phyloP scores from a whole-genome alignment of 1,139 yeast species.

The Taphrina deformans region DNA sequence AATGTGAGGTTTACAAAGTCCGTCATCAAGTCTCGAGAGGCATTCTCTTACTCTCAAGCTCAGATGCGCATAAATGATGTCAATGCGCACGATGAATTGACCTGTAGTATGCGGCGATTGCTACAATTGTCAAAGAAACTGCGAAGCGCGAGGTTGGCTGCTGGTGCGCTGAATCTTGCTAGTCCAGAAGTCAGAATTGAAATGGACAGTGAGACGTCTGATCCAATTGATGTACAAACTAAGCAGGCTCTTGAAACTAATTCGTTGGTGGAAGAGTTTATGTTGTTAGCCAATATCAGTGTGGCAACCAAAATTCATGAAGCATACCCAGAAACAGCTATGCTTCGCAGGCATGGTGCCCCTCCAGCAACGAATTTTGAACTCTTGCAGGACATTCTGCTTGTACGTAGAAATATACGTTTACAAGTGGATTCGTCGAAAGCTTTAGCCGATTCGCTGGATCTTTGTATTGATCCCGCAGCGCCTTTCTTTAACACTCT shows the following conservation, averaged over 20 bases:
- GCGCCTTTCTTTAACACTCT: conserved; percentile 93
- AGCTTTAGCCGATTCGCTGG: conserved; percentile 90
- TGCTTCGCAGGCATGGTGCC: conserved; percentile 92
- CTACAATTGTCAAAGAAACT: conserved; percentile 74
- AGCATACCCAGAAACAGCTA: conserved; percentile 95
- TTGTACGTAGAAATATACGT: conserved; percentile 70
- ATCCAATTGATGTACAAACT: conserved; percentile 93
- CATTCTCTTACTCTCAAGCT: conserved; percentile 92
- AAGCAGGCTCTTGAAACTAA: conserved; percentile 86
- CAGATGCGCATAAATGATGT: conserved; percentile 85
- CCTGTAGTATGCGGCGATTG: conserved; percentile 83
- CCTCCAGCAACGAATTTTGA: conserved; percentile 96
- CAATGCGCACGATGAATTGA: conserved; percentile 75
- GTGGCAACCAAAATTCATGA: conserved; percentile 92
- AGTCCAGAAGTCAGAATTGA: conserved; percentile 98
- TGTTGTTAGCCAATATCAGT: conserved; percentile 94
- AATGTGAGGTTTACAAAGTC: conserved; percentile 80
- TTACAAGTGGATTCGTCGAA: conserved; percentile 82
- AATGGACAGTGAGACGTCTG: conserved; percentile 95
- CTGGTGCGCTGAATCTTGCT: conserved; percentile 95
- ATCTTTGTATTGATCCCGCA: conserved; percentile 73
- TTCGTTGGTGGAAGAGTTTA: conserved; percentile 95
- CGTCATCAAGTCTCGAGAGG: conserved; percentile 85
- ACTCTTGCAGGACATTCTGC: conserved; percentile 78
- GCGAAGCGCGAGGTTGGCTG: conserved; percentile 81